Base-by-base conservation (phyloP, 179 eudicot species). In the Heliamphora pulchella region DNA sequence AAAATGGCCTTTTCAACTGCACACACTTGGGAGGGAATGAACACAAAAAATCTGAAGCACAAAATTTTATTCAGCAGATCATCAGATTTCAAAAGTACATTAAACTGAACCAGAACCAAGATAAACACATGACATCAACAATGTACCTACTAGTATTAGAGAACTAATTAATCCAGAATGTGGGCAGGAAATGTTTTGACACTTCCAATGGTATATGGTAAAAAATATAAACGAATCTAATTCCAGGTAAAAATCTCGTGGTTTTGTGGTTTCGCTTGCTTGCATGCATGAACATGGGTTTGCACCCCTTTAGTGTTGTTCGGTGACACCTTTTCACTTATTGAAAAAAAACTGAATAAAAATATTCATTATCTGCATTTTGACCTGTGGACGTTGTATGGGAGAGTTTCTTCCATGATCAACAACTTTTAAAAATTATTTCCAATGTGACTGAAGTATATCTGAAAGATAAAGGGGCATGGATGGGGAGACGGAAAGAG, bases 21-120 rank as follows among this genome's bases (percentile, higher is more conserved):
- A 96, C 97, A 73, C 91, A 86, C 80, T 89, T 91, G 43, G 97
- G 99, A 71, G 99, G 99, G 85, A 96, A 96, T 75, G 80, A 83
- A 84, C 87, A 83, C 84, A 96, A 80, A 82, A 87, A 80, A 82
- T 86, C 98, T 96, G 90, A 70, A 78, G 74, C 46, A 78, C 46
- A 71, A 62, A 73, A 76, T n/a, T 43, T 41, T 44, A 14, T 75
- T 54, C 50, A 75, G 74, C 15, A 53, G 31, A n/a, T 20, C 54
- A 14, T 9, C 7, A 59, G 77, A 79, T 54, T 39, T 68, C 43
- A 59, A 17, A 71, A 44, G 1, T 20, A 47, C 13, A 47, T 71
- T 14, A 8, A 7, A 59, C 70, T 5, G 51, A 54, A 7, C 11
- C 20, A 44, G 51, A 61, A 58, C 17, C 20, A 41, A 58, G 3